Conservation (phyloP, 192 early-diverging fungal genomes). For the Spizellomyces sp. region DNA sequence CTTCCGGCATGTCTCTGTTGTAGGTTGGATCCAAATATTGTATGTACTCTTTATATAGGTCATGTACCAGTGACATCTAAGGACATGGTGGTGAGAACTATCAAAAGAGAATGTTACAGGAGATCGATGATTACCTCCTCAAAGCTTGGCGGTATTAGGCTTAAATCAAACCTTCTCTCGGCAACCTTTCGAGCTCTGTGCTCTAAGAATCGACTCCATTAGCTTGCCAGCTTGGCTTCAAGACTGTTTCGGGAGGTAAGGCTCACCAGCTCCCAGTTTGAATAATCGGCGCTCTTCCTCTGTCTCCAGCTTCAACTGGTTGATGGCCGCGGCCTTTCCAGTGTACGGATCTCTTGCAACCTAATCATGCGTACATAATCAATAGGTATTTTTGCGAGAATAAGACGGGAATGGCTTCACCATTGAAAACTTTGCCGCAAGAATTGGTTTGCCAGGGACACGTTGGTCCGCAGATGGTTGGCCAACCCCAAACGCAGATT, state of each 20-base stretch:
- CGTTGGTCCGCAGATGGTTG: slow-evolving; percentile 41
- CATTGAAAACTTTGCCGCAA: slow-evolving; percentile 88
- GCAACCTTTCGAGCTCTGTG: slow-evolving; percentile 56
- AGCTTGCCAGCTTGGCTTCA: too few species aligned
- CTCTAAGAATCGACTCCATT: slow-evolving; percentile 22
- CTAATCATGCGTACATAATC: not conserved
- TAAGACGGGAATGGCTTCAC: slow-evolving; percentile 36
- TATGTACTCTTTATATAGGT: slow-evolving; percentile 67
- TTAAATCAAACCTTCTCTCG: slow-evolving; percentile 53
- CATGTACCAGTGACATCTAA: slow-evolving; percentile 72
- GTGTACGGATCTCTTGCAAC: slow-evolving; percentile 70
- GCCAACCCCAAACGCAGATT: slow-evolving; percentile 36
- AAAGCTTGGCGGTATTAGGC: slow-evolving; percentile 70
- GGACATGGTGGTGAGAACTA: not conserved
- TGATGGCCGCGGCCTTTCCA: slow-evolving; percentile 69
- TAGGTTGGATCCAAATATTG: slow-evolving; percentile 52
- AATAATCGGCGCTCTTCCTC: slow-evolving; percentile 74
- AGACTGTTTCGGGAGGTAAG: too few species aligned
- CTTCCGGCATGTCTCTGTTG: slow-evolving; percentile 29
- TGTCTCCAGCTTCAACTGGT: slow-evolving; percentile 71
- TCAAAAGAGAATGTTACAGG: too few species aligned
- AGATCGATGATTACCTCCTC: slow-evolving; percentile 56
- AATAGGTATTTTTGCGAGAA: too few species aligned
- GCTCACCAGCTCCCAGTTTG: slow-evolving; percentile 52
- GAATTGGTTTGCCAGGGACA: slow-evolving; percentile 54